A percentile compares a stretch with the other conserved stretches of the same genome.
phyloP scores from a whole-genome alignment of 2,329 filamentous ascomycete genomes.

The Aspergillus neotritici region DNA sequence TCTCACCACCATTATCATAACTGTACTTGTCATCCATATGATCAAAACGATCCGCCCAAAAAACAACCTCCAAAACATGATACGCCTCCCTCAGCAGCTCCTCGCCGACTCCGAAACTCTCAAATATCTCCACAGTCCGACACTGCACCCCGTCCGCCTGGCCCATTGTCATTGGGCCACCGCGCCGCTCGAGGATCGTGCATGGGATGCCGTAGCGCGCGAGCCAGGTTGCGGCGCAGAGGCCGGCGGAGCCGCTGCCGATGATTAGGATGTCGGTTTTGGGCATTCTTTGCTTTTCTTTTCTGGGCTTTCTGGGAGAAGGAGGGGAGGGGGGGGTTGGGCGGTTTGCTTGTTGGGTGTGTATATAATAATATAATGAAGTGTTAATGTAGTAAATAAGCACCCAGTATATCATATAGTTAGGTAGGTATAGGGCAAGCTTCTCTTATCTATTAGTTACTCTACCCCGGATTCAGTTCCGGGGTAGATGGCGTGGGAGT shows the following conservation, averaged over 20 bases:
- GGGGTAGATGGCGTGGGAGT: not conserved
- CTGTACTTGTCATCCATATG: constrained; percentile 8
- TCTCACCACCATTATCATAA: no score
- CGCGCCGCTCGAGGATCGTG: constrained; percentile 53
- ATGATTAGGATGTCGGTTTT: constrained; percentile 54
- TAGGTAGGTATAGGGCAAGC: no score
- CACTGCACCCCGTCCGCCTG: constrained; percentile 61
- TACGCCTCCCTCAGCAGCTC: constrained; percentile 53
- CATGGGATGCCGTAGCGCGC: constrained; percentile 52
- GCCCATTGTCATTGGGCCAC: constrained; percentile 51
- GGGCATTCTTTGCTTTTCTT: constrained; percentile 4
- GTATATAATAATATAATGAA: not conserved
- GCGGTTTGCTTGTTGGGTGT: constrained; percentile 1
- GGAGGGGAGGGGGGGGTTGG: not conserved
- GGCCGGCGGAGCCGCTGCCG: constrained; percentile 57
- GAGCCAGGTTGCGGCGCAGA: constrained; percentile 58
- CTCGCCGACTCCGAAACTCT: constrained; percentile 53
- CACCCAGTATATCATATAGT: not conserved
- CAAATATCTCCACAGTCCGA: constrained; percentile 58
- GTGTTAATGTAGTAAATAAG: not conserved
- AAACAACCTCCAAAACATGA: constrained; percentile 54
- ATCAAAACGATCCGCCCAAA: constrained; percentile 53
- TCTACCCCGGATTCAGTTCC: constrained; percentile 14
- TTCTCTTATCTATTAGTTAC: constrained; percentile 13
- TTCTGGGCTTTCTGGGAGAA: not conserved